These are phyloP conservation scores for Linnemannia schmuckeri DNA, from an alignment of 192 early-diverging fungal genomes.

Conservation along the genomic window DNA sequence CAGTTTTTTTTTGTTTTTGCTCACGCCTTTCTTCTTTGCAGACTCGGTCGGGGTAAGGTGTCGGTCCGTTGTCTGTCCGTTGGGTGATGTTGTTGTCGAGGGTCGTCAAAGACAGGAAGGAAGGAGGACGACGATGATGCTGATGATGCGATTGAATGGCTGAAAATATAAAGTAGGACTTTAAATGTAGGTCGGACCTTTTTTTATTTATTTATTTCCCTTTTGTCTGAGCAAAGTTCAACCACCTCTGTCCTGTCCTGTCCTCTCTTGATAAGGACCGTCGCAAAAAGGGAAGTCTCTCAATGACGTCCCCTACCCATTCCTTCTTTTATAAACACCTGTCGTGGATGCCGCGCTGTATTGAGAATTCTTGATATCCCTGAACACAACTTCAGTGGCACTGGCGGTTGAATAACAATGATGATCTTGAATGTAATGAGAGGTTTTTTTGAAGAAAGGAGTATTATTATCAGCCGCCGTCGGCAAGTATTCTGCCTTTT, in stretches of 20 bases:
- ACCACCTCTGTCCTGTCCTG: neutral
- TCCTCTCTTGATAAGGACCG: slow-evolving; percentile 43
- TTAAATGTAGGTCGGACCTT: slow-evolving; percentile 13
- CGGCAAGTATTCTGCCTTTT: neutral
- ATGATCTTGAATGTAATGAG: too few species aligned
- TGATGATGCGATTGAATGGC: neutral
- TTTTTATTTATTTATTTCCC: neutral
- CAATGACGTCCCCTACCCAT: neutral
- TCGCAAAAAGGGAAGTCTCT: too few species aligned
- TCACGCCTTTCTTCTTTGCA: neutral
- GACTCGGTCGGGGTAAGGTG: neutral
- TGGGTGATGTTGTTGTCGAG: neutral
- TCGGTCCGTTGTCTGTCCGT: slow-evolving; percentile 6
- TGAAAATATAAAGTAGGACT: neutral
- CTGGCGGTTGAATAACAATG: too few species aligned
- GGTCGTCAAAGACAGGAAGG: neutral
- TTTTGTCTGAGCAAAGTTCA: neutral
- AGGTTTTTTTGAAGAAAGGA: neutral
- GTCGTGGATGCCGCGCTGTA: too few species aligned
- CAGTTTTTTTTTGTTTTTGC: neutral
- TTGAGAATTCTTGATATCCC: too few species aligned
- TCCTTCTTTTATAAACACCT: neutral
- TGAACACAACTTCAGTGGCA: too few species aligned
- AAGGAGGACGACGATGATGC: neutral
- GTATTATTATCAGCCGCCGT: neutral